Conservation (phyloP, 495 filamentous ascomycete genomes). For the Massariosphaeria phaeospora region DNA sequence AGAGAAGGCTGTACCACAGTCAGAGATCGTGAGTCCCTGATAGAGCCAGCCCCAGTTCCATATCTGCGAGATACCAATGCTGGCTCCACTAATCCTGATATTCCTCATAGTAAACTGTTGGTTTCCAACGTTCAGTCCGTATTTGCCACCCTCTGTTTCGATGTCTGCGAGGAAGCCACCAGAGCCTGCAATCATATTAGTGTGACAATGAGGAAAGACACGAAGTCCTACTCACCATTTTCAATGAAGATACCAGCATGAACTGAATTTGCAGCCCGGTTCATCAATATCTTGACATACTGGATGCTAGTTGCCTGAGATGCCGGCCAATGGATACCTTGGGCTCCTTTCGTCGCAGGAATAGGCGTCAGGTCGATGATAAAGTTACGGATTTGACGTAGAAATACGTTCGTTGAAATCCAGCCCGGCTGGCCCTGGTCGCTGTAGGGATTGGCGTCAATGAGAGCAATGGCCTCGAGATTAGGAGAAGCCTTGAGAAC, state of each 20-base stretch:
- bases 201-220: background rate
- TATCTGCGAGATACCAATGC: conserved; percentile 59
- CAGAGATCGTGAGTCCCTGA: conserved; percentile 76
- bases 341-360: conserved; percentile 6
- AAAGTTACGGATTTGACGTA: conserved; percentile 45
- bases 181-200: conserved; percentile 35
- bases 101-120: conserved; percentile 96
- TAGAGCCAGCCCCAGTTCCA: conserved; percentile 93
- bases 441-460: conserved; percentile 42
- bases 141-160: conserved; percentile 79
- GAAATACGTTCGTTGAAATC: conserved; percentile 41
- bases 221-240: conserved; percentile 38
- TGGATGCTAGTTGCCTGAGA: conserved; percentile 45
- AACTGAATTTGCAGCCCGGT: conserved; percentile 18
- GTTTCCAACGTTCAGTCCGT: conserved; percentile 82
- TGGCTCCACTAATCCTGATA: conserved; percentile 81
- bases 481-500: conserved; percentile 39
- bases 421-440: conserved; percentile 37
- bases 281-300: conserved; percentile 43
- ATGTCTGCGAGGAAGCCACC: conserved; percentile 87
- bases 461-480: conserved; percentile 38
- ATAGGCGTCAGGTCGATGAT: conserved; percentile 40
- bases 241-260: conserved; percentile 44
- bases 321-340: conserved; percentile 46
- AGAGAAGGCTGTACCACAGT: conserved; percentile 83